phyloP scores from a whole-genome alignment of 192 early-diverging fungal genomes.

The Podila minutissima region DNA sequence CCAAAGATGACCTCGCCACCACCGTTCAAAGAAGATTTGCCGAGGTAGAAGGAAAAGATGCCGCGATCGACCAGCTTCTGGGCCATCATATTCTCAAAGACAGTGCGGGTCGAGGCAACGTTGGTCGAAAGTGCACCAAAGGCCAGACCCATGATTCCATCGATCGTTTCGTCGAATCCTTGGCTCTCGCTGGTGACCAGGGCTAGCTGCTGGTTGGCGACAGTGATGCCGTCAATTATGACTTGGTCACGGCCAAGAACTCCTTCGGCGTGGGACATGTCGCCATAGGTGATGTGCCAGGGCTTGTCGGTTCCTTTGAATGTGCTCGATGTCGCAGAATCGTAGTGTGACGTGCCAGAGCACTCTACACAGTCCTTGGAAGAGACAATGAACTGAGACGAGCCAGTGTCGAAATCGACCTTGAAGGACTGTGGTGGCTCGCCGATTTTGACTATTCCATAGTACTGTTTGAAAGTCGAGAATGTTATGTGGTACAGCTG shows the following conservation, averaged over 20 bases:
- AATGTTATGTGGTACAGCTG: background rate
- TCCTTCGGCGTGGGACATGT: conserved; percentile 17
- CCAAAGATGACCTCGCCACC: conserved; percentile 28
- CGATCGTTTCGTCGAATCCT: conserved; percentile 61
- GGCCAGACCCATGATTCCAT: conserved; percentile 70
- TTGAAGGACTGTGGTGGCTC: conserved; percentile 72
- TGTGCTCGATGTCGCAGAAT: conserved; percentile 49
- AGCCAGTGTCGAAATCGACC: conserved; percentile 79
- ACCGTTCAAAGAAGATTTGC: conserved; percentile 15
- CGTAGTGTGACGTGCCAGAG: conserved; percentile 45
- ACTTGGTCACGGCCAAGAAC: conserved; percentile 15
- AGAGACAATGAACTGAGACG: conserved; percentile 58
- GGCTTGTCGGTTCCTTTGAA: conserved; percentile 37
- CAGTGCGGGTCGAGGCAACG: conserved; percentile 37
- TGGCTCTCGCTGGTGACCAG: conserved; percentile 61
- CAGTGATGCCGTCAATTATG: background rate
- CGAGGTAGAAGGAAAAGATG: conserved; percentile 69
- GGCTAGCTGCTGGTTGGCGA: background rate
- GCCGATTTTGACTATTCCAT: conserved; percentile 69
- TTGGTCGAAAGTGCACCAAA: conserved; percentile 52
- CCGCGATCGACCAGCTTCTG: conserved; percentile 63
- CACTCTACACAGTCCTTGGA: conserved; percentile 27
- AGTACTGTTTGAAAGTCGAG: conserved; percentile 57
- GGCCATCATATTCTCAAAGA: conserved; percentile 64
- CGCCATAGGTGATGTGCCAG: conserved; percentile 28